Evolutionary conservation across 164 flowering plant genomes (phyloP), one percentile per base, ranked within the genome.

Genomic region (Aristolochia contorta): DNA sequence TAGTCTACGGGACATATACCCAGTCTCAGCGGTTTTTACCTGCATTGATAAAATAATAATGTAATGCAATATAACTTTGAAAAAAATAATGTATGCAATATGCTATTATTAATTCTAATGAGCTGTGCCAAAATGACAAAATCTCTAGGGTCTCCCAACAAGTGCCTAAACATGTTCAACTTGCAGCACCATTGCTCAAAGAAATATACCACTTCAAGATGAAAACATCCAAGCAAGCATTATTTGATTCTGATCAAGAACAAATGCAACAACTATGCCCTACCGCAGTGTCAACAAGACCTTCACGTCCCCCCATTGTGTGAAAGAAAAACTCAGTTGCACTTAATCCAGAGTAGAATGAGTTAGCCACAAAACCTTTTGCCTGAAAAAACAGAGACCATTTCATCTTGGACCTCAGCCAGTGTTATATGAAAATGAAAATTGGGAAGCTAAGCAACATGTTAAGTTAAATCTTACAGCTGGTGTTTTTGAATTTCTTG

Each of bases 271-370:
- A 13, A 27, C 16, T 49, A 24, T 46, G 14, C 47, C 73, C 58
- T 86, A 94, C 99, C 78, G 99, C 97, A 12, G 99, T 94, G 76
- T 94, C 99, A 13, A 91, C 97, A 59, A 94, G 96, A 16, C 99
- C 99, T 78, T 94, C 99, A 76, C 99, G 82, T 18, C 99, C 99
- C 60, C 89, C 99, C 99, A 94, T 94, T 21, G 99, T 94, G 68
- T 94, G 99, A 67, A 94, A 94, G 77, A 94, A 94, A 67, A 91
- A 94, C 70, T 94, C 99, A 18, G 97, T 85, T 14, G 99, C 90
- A 16, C 88, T 75, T 66, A 94, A 74, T 58, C 99, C 99, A 75
- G 79, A 77, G 63, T 86, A 94, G 67, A 94, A 94, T 57, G 99
- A 94, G 71, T 89, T 89, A 49, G 89, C 91, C 64, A 94, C 99